Conservation (phyloP, 1,139 yeast genomes). For the Yamadazyma epiphylla region DNA sequence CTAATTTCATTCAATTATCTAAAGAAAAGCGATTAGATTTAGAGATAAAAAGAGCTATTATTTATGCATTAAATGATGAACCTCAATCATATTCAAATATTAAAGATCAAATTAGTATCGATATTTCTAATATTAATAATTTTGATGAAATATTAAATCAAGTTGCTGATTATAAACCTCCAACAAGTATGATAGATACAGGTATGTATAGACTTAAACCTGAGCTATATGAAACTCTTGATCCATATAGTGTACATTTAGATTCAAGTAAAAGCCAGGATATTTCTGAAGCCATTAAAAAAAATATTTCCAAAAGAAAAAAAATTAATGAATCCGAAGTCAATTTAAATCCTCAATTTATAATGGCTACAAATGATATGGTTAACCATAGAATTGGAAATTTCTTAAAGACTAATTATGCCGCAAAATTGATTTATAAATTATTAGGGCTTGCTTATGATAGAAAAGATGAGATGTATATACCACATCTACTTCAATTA, state of each 20-base stretch:
- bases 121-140: slow-evolving; percentile 28
- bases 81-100: slow-evolving; percentile 55
- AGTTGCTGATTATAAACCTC: slow-evolving; percentile 41
- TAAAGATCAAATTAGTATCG: slow-evolving; percentile 31
- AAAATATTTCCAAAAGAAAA: slow-evolving; percentile 21
- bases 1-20: slow-evolving; percentile 32
- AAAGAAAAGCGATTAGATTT: slow-evolving; percentile 19
- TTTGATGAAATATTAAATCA: slow-evolving; percentile 35
- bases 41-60: slow-evolving; percentile 33
- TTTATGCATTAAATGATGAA: slow-evolving; percentile 47
- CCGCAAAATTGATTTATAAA: slow-evolving; percentile 57
- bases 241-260: slow-evolving; percentile 35
- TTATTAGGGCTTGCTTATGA: slow-evolving; percentile 50
- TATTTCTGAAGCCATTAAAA: slow-evolving; percentile 28
- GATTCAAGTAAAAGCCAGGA: slow-evolving; percentile 34
- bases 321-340: slow-evolving; percentile 37
- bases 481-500: slow-evolving; percentile 61
- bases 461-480: slow-evolving; percentile 47
- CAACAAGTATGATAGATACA: slow-evolving; percentile 35
- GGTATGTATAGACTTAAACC: slow-evolving; percentile 46
- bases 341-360: slow-evolving; percentile 31
- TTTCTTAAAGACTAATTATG: slow-evolving; percentile 48
- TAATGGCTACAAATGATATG: slow-evolving; percentile 34
- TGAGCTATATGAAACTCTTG: slow-evolving; percentile 29
- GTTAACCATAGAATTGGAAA: slow-evolving; percentile 40